Evolutionary conservation across 805 yeast genomes (phyloP), one percentile per base, ranked within the genome.

Genomic region (Lachancea meyersii): DNA sequence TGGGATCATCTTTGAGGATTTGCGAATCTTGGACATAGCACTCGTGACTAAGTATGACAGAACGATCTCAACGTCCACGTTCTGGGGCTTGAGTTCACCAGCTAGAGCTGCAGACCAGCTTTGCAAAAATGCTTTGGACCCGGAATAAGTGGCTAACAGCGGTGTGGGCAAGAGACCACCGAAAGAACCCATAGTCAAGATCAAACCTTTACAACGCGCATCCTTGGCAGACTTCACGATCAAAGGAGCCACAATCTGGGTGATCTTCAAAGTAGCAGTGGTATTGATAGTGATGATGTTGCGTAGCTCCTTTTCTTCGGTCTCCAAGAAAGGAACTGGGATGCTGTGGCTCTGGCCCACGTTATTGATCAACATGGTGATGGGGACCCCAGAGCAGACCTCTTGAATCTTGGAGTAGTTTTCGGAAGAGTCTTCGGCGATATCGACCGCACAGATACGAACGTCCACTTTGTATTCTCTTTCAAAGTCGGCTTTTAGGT

Each of bases 111-210:
- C 69, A 38, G 93, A 85, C 97, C 98, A 93, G 46, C 80, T 77
- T 68, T 93, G 97, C 60, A 93, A 73, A 64, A 93, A 93, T 5
- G 95, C 87, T 70, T 93, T 93, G 36, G 97, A 87, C 19, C 98
- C 98, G 16, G 97, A 84, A 69, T 93, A 93, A 9, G 89, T 84
- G 16, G 97, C 95, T 54, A 93, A 74, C 53, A 79, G 73, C 18
- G 98, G 97, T 10, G 96, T 82, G 43, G 98, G 97, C 36, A 86
- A 71, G 52, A 89, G 73, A 3, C 97, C 98, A 41, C 96, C 95
- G 60, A 93, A 91, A 3, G 97, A 91, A 35, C 97, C 97, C 96
- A 93, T 86, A 23, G 93, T 88, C 53, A 93, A 71, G 46, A 93
- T 77, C 55, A 93, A 74, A 31, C 95, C 96, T 48, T 77, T 75